Evolutionary conservation across 768 basidiomycete genomes (phyloP), one percentile per base, ranked within the genome.

Genomic region (Pulveroboletus sp.): DNA sequence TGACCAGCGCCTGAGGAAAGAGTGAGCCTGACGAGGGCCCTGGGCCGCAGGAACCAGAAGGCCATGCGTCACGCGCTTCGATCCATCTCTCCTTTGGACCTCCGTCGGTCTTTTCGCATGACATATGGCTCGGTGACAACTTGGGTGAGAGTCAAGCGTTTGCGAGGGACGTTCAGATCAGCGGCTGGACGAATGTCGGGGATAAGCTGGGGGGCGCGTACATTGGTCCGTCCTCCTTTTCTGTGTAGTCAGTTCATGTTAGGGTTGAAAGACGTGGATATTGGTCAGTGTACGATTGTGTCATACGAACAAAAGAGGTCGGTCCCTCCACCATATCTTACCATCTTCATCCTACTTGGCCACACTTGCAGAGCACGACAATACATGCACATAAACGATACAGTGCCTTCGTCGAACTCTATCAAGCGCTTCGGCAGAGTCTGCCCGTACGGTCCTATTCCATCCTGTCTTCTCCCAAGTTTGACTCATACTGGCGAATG

Each of bases 131-230:
- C 8, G 79, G 74, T 0, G 84, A 87, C 53, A 80, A 80, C 50
- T 73, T 71, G 0, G 80, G 80, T 1, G 72, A 75, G 47, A 78
- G 76, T 42, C 61, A 64, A 0, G 72, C 77, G 2, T 88, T 89
- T 57, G 79, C 86, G 4, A 75, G 79, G 44, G 78, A 81, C 60
- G 84, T 88, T 4, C 71, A 72, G 43, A 82, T 88, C 17, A 71
- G 71, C 9, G 86, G 85, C 0, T 88, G 86, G 86, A 83, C 80
- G 15, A 81, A 74, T 54, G 86, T 89, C 7, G 85, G 85, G 1
- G 86, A 86, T 57, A 74, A 73, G 36, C 71, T 73, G 0, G 78
- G 78, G n/a, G 76, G 77, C 0, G 84, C 82, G 0, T 88, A 87
- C 59, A 71, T 86, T 45, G 83, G 83, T 84, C 47, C 47, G 77